These are phyloP conservation scores for Oxyria digyna DNA, from an alignment of 148 eudicot species.

Conservation along the genomic window DNA sequence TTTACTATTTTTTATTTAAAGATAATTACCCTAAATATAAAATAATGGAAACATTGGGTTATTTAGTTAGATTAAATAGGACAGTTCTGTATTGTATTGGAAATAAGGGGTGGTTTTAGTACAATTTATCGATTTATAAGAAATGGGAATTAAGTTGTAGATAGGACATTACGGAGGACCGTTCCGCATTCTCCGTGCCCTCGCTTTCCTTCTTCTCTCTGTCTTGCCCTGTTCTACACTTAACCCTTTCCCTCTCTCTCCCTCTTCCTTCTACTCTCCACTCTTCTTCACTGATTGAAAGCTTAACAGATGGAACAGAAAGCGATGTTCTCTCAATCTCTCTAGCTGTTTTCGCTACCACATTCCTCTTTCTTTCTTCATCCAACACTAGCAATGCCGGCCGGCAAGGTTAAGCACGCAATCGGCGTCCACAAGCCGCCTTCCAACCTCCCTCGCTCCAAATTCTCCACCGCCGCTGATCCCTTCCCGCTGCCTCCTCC, in stretches of 20 bases:
- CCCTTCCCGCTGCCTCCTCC: not conserved
- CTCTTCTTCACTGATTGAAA: not conserved
- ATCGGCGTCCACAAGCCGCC: slow-evolving; percentile 57
- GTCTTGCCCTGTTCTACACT: not conserved
- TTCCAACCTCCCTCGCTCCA: slow-evolving; percentile 13
- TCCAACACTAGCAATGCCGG: slow-evolving; percentile 35
- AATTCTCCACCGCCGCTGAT: not conserved
- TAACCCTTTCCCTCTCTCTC: not conserved
- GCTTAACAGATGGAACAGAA: not conserved
- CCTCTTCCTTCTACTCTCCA: not conserved
- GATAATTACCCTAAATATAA: too few relatives aligned
- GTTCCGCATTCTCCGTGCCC: slow-evolving; percentile 24
- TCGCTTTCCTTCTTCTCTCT: slow-evolving; percentile 6
- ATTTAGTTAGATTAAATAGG: too few relatives aligned
- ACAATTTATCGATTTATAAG: not conserved
- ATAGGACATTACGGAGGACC: not conserved
- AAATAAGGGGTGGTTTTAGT: not conserved
- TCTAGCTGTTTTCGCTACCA: not conserved
- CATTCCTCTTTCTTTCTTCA: not conserved
- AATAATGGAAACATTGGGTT: too few relatives aligned
- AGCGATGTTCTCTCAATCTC: not conserved
- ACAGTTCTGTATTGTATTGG: not conserved
- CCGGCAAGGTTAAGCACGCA: slow-evolving; percentile 60
- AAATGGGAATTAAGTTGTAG: not conserved
- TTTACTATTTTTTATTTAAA: too few relatives aligned